Base-by-base conservation (phyloP, 208 protist genomes). In the Leptomonas seymouri region DNA sequence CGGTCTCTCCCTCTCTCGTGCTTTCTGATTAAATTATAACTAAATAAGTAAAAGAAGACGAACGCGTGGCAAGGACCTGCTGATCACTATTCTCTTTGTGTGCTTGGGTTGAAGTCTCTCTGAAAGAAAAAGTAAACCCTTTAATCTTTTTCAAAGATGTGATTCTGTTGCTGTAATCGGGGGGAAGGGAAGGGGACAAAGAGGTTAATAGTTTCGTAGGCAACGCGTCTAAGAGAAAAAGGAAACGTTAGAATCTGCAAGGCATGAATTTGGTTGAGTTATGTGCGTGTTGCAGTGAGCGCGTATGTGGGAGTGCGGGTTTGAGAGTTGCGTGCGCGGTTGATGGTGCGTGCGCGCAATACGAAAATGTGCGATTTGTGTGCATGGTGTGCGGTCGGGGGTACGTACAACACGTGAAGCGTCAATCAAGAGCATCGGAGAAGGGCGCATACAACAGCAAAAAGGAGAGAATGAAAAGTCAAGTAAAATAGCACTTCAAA, bases 231-330 rank as follows among this genome's bases (percentile, higher is more conserved):
- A 21, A 51, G 18, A 28, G 23, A 61, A 49, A 41, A 53, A 53
- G 21, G 58, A 64, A 53, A 53, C 58, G 44, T 64, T 49, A 49
- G 34, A 49, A 49, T 48, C 28, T 39, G 34, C 9, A 12, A 12
- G 7, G 34, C 9, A 9, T 39, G 34, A 3, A 23, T 36, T 21
- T 8, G 15, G 21, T 39, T 63, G 11, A 11, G 20, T 45, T 34
- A 44, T 42, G 27, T 12, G 23, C 44, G 21, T 25, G 20, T 20
- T 27, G 20, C 16, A 23, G 21, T 11, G 41, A 30, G 23, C n/a
- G 9, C 25, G 62, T 49, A 23, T 34, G 36, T 56, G 21, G 25
- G 27, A 41, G 49, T 14, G 28, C 9, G 34, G 34, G 34, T 39
- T 3, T 9, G 34, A 39, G 34, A 12, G 34, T 39, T n/a, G n/a